phyloP scores from a whole-genome alignment of 306 rosid species.

The Casuarina equisetifolia region DNA sequence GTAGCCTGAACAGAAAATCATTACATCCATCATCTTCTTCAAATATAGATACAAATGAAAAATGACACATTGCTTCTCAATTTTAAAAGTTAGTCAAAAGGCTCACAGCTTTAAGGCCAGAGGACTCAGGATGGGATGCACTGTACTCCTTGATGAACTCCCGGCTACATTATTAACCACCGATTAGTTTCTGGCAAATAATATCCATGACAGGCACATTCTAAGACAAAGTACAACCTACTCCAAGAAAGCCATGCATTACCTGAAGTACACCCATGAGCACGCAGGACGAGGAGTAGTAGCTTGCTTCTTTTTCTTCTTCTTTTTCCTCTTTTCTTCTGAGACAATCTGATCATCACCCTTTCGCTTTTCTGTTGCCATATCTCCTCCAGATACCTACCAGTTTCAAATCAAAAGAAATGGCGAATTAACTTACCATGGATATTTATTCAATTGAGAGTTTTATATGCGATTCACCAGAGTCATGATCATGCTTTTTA shows the following conservation, averaged over 20 bases:
- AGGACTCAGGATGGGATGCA: slow-evolving; percentile 46
- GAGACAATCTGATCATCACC: slow-evolving; percentile 10
- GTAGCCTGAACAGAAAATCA: slow-evolving; percentile 32
- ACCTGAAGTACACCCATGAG: slow-evolving; percentile 50
- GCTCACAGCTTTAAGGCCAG: slow-evolving; percentile 49
- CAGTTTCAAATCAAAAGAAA: not conserved
- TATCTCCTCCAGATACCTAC: slow-evolving; percentile 24
- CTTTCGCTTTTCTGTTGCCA: slow-evolving; percentile 21
- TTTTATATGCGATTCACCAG: too few relatives aligned
- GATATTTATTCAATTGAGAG: too few relatives aligned
- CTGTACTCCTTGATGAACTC: slow-evolving; percentile 40
- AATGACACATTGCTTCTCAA: not conserved
- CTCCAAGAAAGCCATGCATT: not conserved
- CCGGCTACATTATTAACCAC: slow-evolving; percentile 21
- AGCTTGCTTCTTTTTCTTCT: slow-evolving; percentile 29
- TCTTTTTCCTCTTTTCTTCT: slow-evolving; percentile 28
- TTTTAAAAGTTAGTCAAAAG: slow-evolving; percentile 7
- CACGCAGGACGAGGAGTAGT: slow-evolving; percentile 41
- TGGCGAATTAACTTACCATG: not conserved
- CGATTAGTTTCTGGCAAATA: not conserved
- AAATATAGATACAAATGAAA: not conserved
- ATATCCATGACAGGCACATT: not conserved
- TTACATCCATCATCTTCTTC: not conserved
- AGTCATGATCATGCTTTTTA: too few relatives aligned
- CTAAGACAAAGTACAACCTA: not conserved